Percentiles rank a stretch among this genome's conserved stretches.
These are phyloP conservation scores for Mortierella claussenii DNA, from an alignment of 192 early-diverging fungal genomes.

Conservation along the genomic window DNA sequence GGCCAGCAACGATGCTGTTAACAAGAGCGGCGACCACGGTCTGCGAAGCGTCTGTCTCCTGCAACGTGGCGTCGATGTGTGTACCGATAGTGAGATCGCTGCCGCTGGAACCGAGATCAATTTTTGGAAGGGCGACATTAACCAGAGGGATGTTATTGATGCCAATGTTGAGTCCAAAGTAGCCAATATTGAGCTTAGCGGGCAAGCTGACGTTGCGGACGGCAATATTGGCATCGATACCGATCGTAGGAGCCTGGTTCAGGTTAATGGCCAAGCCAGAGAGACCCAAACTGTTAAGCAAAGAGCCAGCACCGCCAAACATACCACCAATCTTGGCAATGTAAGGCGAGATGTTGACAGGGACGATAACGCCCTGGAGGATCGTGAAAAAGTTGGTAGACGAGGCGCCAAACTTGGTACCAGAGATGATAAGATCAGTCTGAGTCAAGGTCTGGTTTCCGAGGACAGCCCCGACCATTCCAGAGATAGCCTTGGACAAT, in stretches of 20 bases:
- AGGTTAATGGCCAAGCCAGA: conserved; percentile 34
- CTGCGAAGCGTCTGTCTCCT: conserved; percentile 32
- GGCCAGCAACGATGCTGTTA: conserved; percentile 30
- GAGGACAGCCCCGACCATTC: conserved; percentile 22
- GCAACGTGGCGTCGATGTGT: conserved; percentile 23
- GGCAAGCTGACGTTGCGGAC: conserved; percentile 30
- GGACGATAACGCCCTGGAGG: conserved; percentile 31
- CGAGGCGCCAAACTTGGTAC: conserved; percentile 36
- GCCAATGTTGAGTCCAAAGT: conserved; percentile 31
- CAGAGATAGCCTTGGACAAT: conserved; percentile 26
- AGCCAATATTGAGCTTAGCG: conserved; percentile 23
- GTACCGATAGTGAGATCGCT: conserved; percentile 25
- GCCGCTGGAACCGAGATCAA: conserved; percentile 22
- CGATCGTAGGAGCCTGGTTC: conserved; percentile 40
- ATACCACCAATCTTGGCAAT: conserved; percentile 39
- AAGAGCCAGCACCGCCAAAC: conserved; percentile 36
- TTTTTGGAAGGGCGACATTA: conserved; percentile 34
- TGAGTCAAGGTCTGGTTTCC: conserved; percentile 24
- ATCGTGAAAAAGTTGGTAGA: conserved; percentile 42
- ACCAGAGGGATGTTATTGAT: conserved; percentile 25
- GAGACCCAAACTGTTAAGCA: conserved; percentile 31
- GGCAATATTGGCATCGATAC: conserved; percentile 29
- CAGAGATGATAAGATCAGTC: conserved; percentile 28
- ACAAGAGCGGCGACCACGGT: conserved; percentile 32
- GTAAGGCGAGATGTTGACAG: conserved; percentile 24